Conservation (phyloP, 169 alveolate species). For the Babesia sp. region DNA sequence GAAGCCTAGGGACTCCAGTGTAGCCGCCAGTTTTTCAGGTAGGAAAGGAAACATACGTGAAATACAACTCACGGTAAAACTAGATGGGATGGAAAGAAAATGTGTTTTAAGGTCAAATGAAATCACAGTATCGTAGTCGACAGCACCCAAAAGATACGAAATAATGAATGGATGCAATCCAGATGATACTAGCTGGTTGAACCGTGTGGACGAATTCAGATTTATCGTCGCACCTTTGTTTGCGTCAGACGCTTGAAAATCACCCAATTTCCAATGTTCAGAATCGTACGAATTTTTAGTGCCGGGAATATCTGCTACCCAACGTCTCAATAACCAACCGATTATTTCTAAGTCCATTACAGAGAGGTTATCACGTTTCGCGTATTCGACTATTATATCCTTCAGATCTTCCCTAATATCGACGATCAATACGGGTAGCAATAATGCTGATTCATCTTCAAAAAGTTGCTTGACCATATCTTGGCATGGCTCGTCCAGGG, state of each 20-base stretch:
- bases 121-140: neutral
- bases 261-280: neutral
- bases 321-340: constrained; percentile 1
- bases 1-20: constrained; percentile 23
- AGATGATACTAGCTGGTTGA: neutral
- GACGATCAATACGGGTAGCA: constrained; percentile 4
- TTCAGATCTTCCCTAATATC: neutral
- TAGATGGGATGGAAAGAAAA: neutral
- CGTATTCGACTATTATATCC: neutral
- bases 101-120: neutral
- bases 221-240: neutral
- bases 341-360: constrained; percentile 11
- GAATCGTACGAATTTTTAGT: neutral
- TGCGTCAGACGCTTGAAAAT: neutral
- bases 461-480: neutral
- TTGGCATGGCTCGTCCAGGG: neutral
- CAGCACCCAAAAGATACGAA: constrained; percentile 3
- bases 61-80: neutral
- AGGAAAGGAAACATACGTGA: constrained; percentile 14
- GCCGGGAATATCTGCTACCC: neutral
- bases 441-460: neutral
- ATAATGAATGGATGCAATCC: constrained; percentile 1
- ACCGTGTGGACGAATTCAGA: neutral
- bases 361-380: neutral
- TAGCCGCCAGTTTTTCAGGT: constrained; percentile 1